Percentiles rank a stretch among this genome's conserved stretches.
phyloP scores from a whole-genome alignment of 345 rosid species.

The Combretum micranthum region DNA sequence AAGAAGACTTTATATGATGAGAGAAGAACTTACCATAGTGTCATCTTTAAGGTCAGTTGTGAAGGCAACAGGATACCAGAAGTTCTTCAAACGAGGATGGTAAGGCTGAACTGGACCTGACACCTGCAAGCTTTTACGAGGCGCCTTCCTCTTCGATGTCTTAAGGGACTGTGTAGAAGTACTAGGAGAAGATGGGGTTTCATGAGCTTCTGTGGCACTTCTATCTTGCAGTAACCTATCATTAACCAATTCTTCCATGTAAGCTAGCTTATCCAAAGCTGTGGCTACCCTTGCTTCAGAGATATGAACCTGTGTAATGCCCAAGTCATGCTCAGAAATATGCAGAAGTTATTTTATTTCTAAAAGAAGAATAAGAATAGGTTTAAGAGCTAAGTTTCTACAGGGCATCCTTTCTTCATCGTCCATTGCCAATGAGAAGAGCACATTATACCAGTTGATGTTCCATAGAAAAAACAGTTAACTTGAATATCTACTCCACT shows the following conservation, averaged over 20 bases:
- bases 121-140: constrained; percentile 65
- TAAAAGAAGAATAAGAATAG: too few relatives aligned
- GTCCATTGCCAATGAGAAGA: too few relatives aligned
- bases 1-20: too few relatives aligned
- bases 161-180: constrained; percentile 36
- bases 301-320: constrained; percentile 67
- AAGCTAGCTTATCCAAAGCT: constrained; percentile 88
- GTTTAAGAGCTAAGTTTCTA: too few relatives aligned
- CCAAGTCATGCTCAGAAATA: too few relatives aligned
- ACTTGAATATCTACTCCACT: too few relatives aligned
- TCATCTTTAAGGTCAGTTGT: constrained; percentile 76
- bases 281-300: constrained; percentile 94
- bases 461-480: too few relatives aligned
- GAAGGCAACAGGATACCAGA: constrained; percentile 95
- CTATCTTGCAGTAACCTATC: constrained; percentile 70
- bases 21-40: constrained; percentile 54
- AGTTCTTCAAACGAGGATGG: constrained; percentile 62
- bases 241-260: constrained; percentile 84
- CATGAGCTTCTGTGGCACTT: constrained; percentile 31
- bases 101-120: constrained; percentile 92
- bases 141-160: constrained; percentile 31
- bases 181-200: constrained; percentile 39
- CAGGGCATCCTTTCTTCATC: too few relatives aligned
- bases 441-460: too few relatives aligned
- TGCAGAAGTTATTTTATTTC: too few relatives aligned